Base-by-base conservation (phyloP, 192 early-diverging fungal species). In the Backusella mclennaniae region DNA sequence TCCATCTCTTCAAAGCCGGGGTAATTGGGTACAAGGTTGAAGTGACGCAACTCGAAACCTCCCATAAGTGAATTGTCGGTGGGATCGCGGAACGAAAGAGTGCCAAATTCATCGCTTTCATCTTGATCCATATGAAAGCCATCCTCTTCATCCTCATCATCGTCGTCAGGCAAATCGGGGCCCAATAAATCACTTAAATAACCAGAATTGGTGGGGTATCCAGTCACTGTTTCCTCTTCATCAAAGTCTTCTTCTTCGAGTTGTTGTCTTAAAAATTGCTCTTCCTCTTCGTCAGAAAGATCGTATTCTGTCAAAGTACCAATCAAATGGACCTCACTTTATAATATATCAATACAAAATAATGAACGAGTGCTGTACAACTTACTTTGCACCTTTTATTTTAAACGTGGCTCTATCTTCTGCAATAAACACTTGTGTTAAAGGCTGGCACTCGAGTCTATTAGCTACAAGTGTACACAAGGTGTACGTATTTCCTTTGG, bases 31-130 rank as follows among this genome's bases (percentile, higher is more conserved):
- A 14, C 74, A 3, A 75, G 14, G 3, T 66, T 66, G 23, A 75
- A 75, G 44, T 75, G 74, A 5, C 66, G 38, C 19, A 75, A n/a
- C 26, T 75, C 66, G 21, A 75, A 75, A 19, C 74, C 74, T 21
- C 74, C 74, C 11, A 75, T 35, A 31, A 59, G 67, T 14, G 38
- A 39, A 75, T 75, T 75, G 35, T 75, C 74, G 36, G 21, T 33
- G 8, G 41, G 41, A 75, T 75, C 74, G 67, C 74, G 74, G 74
- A 75, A 75, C 3, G 56, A 36, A 15, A 75, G 21, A 0, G 74
- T 42, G 19, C 74, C 74, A 35, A 67, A 66, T 0, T 7, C 31
- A 46, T 75, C 74, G 6, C 6, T 29, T 4, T 7, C 23, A 8
- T 75, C 74, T 12, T 74, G 56, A 31, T 72, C 70, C 56, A 7